Evolutionary conservation across 495 filamentous ascomycete species (phyloP), one percentile per base, ranked within the genome.

Genomic region (Lineolata rhizophorae): DNA sequence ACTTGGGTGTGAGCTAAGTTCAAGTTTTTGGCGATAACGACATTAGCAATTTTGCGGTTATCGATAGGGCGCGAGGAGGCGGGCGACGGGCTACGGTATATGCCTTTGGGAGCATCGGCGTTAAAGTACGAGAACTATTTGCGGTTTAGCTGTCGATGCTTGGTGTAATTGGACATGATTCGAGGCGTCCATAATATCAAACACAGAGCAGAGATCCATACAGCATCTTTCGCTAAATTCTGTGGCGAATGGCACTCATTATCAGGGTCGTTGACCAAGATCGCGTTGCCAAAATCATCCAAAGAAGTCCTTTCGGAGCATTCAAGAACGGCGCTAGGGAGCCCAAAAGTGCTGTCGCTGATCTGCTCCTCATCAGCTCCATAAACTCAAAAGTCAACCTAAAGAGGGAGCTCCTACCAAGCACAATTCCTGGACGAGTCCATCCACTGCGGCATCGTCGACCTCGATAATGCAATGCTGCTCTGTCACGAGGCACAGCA

Each of bases 401-500:
- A 5, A 9, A n/a, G 12, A 17, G 22, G n/a, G 11, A 8, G 11
- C 3, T 22, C 40, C 20, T 56, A 81, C 77, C 50, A 84, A 53
- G 37, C 67, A 61, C 14, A 93, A 55, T 47, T 92, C 80, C 25
- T 70, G 57, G 25, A 67, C 62, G 18, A 91, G 55, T 35, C 67
- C 60, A 46, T 75, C 56, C 27, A 84, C 46, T 33, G 53, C 56
- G 19, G 63, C 54, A 15, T 56, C 51, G 6, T 73, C 70, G 25
- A 76, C 75, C 51, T 76, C 71, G 44, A 95, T 69, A 36, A 94
- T 70, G 51, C 81, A 93, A 47, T 95, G 85, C 52, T 87, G 74
- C 34, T 69, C 65, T 16, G 72, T 67, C 34, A 76, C 59, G 18
- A 93, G 64, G 43, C 70, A 85, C 30, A 94, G 60, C 14, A 94